phyloP scores from a whole-genome alignment of 768 basidiomycete genomes.

The Boletus reticuloceps region DNA sequence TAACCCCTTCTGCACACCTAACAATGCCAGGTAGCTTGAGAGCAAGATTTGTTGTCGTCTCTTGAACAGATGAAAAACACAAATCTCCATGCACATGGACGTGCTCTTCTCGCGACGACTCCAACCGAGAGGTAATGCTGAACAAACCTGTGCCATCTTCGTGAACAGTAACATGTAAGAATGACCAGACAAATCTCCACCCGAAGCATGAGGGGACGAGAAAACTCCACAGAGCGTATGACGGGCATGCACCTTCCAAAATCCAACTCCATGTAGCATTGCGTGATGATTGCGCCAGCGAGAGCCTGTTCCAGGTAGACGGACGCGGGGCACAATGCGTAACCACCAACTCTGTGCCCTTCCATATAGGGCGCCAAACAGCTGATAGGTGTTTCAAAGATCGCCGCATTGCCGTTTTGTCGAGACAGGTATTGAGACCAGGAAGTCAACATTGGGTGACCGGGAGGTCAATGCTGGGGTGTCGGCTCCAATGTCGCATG shows the following conservation, averaged over 20 bases:
- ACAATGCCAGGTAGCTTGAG: slow-evolving; percentile 34
- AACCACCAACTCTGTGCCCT: slow-evolving; percentile 57
- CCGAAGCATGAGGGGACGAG: slow-evolving; percentile 52
- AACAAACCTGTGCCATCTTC: slow-evolving; percentile 41
- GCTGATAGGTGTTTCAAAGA: slow-evolving; percentile 56
- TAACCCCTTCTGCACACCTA: slow-evolving; percentile 33
- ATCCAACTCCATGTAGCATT: slow-evolving; percentile 32
- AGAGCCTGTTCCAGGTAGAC: slow-evolving; percentile 59
- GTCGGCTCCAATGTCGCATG: not conserved
- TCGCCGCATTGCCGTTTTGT: slow-evolving; percentile 34
- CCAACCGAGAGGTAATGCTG: slow-evolving; percentile 41
- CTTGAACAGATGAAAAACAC: slow-evolving; percentile 32
- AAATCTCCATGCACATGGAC: slow-evolving; percentile 49
- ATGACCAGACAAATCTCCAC: slow-evolving; percentile 32
- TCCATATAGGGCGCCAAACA: slow-evolving; percentile 43
- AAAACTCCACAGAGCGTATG: slow-evolving; percentile 46
- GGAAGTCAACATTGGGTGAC: slow-evolving; percentile 36
- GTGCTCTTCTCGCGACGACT: slow-evolving; percentile 31
- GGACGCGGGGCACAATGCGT: slow-evolving; percentile 63
- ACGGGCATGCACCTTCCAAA: slow-evolving; percentile 33
- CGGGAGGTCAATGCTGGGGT: slow-evolving; percentile 7
- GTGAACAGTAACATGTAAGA: slow-evolving; percentile 38
- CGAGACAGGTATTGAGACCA: slow-evolving; percentile 44
- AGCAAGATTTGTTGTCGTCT: slow-evolving; percentile 37
- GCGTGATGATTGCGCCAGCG: slow-evolving; percentile 41